Conservation (phyloP, 106 monocot species). For the Phalaenopsis aphrodite region DNA sequence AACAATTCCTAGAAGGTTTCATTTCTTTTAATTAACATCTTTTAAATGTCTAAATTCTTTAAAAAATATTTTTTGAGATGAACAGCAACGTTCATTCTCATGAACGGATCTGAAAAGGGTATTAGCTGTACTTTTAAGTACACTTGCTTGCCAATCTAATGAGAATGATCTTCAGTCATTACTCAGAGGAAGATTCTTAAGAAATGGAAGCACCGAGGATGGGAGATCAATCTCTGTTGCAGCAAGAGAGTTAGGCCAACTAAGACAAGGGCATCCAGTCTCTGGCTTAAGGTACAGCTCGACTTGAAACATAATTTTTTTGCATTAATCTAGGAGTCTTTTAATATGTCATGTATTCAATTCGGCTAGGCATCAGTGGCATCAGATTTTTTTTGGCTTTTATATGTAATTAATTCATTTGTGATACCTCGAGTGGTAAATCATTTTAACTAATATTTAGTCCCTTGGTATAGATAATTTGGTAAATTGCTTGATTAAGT, state of each 20-base stretch:
- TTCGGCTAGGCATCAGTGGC: background rate
- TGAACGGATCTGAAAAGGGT: background rate
- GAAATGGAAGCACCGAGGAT: constrained; percentile 59
- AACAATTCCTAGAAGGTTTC: background rate
- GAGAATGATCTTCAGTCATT: constrained; percentile 52
- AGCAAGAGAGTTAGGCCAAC: constrained; percentile 77
- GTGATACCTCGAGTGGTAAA: background rate
- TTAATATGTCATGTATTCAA: background rate
- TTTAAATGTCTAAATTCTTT: background rate
- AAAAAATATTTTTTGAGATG: background rate
- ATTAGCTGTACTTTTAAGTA: background rate
- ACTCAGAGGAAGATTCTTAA: constrained; percentile 76
- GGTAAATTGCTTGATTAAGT: background rate
- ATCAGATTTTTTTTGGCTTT: background rate
- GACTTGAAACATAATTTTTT: background rate
- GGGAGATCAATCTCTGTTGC: constrained; percentile 62
- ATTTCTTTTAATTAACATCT: background rate
- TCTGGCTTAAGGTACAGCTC: constrained; percentile 70
- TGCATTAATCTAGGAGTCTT: background rate
- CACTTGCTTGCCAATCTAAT: constrained; percentile 6
- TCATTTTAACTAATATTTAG: background rate
- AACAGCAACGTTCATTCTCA: background rate
- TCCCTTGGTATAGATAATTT: background rate
- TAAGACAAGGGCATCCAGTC: constrained; percentile 66
- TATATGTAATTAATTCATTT: background rate